Evolutionary conservation across 305 asterid species (phyloP).

Genomic region (Stenogyne calaminthoides): DNA sequence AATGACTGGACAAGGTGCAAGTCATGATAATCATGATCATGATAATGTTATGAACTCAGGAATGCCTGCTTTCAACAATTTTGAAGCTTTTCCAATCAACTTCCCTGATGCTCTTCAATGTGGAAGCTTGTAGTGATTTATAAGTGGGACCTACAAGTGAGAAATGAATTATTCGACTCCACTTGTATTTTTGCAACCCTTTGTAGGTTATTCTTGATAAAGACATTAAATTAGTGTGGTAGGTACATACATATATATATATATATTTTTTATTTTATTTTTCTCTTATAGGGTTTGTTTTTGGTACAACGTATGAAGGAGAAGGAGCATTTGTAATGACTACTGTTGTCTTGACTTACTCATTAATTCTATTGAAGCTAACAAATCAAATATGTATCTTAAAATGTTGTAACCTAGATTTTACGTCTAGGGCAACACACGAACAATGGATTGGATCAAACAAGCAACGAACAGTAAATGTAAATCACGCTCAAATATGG

Average conservation of each 20-base stretch:
- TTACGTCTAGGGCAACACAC: too few relatives aligned
- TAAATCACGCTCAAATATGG: too few relatives aligned
- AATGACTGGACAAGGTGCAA: conserved; percentile 34
- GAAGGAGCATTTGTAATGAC: background rate
- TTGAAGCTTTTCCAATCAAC: conserved; percentile 35
- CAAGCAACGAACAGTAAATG: too few relatives aligned
- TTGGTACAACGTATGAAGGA: conserved; percentile 26
- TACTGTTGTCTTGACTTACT: conserved; percentile 18
- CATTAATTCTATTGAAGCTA: conserved; percentile 20
- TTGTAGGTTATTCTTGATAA: background rate
- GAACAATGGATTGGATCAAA: too few relatives aligned
- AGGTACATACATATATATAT: conserved; percentile 25
- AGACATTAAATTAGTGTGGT: conserved; percentile 11
- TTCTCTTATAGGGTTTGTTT: conserved; percentile 24
- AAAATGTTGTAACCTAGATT: too few relatives aligned
- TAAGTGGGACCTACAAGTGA: background rate
- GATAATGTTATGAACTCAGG: conserved; percentile 15
- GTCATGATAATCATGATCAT: background rate
- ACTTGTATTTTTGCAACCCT: background rate
- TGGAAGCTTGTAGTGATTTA: conserved; percentile 29
- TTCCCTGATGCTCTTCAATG: conserved; percentile 39
- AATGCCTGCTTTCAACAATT: conserved; percentile 29
- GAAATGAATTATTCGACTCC: background rate
- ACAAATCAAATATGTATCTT: conserved; percentile 9
- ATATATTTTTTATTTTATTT: too few relatives aligned